phyloP scores from a whole-genome alignment of 1,284 basidiomycete species.

The Sanghuangporus weigelae region DNA sequence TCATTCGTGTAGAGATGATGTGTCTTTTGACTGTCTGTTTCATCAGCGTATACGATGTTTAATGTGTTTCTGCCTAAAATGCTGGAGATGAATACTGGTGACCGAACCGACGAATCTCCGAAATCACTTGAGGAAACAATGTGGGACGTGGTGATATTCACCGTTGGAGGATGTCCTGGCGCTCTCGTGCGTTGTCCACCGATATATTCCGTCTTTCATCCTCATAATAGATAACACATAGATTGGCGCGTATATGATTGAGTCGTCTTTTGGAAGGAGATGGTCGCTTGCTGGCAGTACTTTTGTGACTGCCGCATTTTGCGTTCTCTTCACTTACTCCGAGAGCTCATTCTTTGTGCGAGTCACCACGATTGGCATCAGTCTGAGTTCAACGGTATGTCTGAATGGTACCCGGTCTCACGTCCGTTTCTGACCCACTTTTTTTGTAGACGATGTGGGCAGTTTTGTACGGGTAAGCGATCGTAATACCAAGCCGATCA shows the following conservation, averaged over 20 bases:
- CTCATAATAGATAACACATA: slow-evolving; percentile 28
- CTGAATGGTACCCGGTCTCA: not conserved
- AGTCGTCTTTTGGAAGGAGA: slow-evolving; percentile 70
- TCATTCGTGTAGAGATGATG: not conserved
- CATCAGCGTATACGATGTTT: slow-evolving; percentile 87
- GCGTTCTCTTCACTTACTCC: slow-evolving; percentile 67
- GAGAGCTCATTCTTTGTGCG: slow-evolving; percentile 60
- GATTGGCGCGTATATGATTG: slow-evolving; percentile 89
- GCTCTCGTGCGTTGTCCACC: slow-evolving; percentile 55
- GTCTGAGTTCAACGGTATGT: slow-evolving; percentile 72
- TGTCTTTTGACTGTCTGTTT: not conserved
- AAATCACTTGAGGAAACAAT: slow-evolving; percentile 62
- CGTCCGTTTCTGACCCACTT: not conserved
- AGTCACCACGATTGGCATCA: slow-evolving; percentile 77
- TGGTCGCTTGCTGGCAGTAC: slow-evolving; percentile 80
- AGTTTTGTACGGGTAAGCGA: slow-evolving; percentile 68
- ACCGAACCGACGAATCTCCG: slow-evolving; percentile 28
- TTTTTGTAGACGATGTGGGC: slow-evolving; percentile 77
- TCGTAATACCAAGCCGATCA: not conserved
- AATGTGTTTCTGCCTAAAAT: slow-evolving; percentile 94
- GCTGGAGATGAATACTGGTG: slow-evolving; percentile 53
- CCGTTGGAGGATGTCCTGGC: slow-evolving; percentile 83
- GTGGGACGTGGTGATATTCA: slow-evolving; percentile 80
- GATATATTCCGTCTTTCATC: not conserved
- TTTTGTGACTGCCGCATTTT: slow-evolving; percentile 76